Conservation (phyloP, 2,329 filamentous ascomycete species). For the Pseudofabraea citricarpa region DNA sequence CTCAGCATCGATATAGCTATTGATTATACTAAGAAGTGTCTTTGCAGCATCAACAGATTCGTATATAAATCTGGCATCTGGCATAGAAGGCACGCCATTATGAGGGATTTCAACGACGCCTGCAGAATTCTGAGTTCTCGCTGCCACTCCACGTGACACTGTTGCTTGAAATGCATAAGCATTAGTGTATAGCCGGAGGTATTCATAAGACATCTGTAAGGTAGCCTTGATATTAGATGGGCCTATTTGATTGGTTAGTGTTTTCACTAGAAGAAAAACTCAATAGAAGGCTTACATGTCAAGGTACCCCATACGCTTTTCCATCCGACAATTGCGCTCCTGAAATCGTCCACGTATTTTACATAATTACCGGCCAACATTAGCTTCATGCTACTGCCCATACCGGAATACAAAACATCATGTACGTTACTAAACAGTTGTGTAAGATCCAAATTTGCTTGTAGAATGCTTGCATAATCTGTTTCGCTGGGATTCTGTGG, state of each 20-base stretch:
- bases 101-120: conserved; percentile 33
- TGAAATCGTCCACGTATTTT: conserved; percentile 69
- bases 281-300: conserved; percentile 41
- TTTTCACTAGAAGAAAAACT: conserved; percentile 8
- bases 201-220: conserved; percentile 65
- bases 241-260: conserved; percentile 31
- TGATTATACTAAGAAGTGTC: conserved; percentile 53
- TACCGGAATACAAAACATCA: conserved; percentile 66
- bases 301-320: conserved; percentile 64
- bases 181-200: conserved; percentile 66
- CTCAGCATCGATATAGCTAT: conserved; percentile 52
- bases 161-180: conserved; percentile 72
- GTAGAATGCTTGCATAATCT: conserved; percentile 63
- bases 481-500: conserved; percentile 55
- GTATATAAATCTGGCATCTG: conserved; percentile 60
- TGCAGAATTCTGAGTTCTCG: conserved; percentile 8
- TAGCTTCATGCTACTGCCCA: conserved; percentile 61
- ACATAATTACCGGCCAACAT: conserved; percentile 69
- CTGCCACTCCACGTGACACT: conserved; percentile 39
- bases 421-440: conserved; percentile 69
- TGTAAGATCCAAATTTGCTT: conserved; percentile 64
- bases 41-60: conserved; percentile 60
- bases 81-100: conserved; percentile 50
- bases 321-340: conserved; percentile 65
- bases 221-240: conserved; percentile 62